Evolutionary conservation across 139 green algal genomes (phyloP).

Genomic region (Asterochloris sp.): DNA sequence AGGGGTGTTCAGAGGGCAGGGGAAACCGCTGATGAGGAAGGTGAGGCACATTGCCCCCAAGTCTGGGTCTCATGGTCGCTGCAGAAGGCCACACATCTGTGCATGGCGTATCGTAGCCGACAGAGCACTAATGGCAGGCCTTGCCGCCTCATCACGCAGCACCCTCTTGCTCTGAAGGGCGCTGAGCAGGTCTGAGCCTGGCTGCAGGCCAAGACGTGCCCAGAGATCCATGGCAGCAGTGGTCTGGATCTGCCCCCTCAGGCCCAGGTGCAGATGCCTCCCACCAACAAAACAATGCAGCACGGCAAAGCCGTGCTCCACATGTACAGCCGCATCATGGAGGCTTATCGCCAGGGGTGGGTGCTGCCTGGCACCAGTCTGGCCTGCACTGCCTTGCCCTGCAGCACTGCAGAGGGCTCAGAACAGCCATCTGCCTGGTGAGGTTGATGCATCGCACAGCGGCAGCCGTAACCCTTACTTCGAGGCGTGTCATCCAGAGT

Average conservation of each 20-base stretch:
- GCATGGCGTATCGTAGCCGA: neutral
- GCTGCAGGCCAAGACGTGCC: slow-evolving; percentile 57
- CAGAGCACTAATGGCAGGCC: neutral
- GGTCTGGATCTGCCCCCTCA: slow-evolving; percentile 54
- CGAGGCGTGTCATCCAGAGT: too few relatives aligned
- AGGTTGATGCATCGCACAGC: too few relatives aligned
- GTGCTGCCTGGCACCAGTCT: neutral
- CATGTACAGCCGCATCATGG: slow-evolving; percentile 16
- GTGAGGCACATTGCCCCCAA: neutral
- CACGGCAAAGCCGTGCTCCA: slow-evolving; percentile 59
- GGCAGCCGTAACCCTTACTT: too few relatives aligned
- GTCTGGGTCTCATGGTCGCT: neutral
- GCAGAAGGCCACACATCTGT: neutral
- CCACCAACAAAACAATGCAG: neutral
- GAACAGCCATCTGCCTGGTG: too few relatives aligned
- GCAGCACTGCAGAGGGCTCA: neutral
- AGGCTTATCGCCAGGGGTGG: neutral
- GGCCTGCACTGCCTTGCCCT: neutral
- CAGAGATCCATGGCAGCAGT: slow-evolving; percentile 91
- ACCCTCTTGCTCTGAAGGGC: neutral
- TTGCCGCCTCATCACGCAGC: neutral
- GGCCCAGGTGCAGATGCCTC: slow-evolving; percentile 25
- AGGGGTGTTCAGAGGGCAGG: slow-evolving; percentile 72
- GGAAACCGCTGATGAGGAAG: slow-evolving; percentile 68
- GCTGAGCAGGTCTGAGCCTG: neutral